Base-by-base conservation (phyloP, 148 eudicot genomes). In the Chenopodium berlandieri region DNA sequence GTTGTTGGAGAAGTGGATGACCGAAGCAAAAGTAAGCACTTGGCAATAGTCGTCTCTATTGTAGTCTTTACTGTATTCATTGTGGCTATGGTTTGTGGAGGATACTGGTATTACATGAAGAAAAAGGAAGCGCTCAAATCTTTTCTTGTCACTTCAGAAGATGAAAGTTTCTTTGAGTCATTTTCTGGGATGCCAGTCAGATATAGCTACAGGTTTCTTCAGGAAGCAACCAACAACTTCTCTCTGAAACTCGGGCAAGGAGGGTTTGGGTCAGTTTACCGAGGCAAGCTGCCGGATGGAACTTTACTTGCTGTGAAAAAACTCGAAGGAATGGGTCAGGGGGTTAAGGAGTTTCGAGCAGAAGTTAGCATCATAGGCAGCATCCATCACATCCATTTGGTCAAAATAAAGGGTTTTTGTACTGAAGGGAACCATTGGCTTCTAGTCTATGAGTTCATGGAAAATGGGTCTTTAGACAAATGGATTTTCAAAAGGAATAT, bases 341-440 rank as follows among this genome's bases (percentile, higher is more conserved):
- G 99, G 37, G 94, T 90, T 79, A 96, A 94, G 81, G 99, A 96
- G 78, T 96, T 96, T 48, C 91, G 97, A 70, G 97, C 99, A 44
- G 99, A 96, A 86, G 97, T 96, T 25, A 87, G 98, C 80, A 94
- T 91, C 80, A 96, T 96, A 13, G 99, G 99, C 14, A 91, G 99
- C 85, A 92, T 96, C 40, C 99, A 96, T 60, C 99, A 96, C 79
- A 82, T 83, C 30, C 97, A 96, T 89, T 72, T 96, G 89, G 98
- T 94, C 2, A 87, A 91, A 79, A 89, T 96, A 27, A 94, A 75
- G 73, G 99, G 99, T 25, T 96, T 92, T 52, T 94, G 99, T 71
- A 92, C 95, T 11, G 97, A 96, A 89, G 97, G 95, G 32, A 81
- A 84, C 44, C 95, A 96, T 75, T 88, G 97, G 22, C 91, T 96